Conservation (phyloP, 768 basidiomycete genomes). For the Trametes cinnabarina region DNA sequence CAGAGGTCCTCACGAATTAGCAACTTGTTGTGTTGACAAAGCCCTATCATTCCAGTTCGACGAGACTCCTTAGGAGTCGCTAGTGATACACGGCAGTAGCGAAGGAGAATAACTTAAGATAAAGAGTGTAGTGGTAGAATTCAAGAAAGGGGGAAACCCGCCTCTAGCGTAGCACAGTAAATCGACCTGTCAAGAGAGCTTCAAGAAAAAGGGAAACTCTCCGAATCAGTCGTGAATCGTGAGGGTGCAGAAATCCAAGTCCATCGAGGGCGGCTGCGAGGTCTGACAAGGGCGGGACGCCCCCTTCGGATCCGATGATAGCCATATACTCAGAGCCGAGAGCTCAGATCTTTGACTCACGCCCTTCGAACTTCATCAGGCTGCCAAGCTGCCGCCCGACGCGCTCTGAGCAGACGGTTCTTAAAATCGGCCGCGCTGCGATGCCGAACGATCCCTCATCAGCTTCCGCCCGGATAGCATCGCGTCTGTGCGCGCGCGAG, state of each 20-base stretch:
- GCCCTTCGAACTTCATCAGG: not conserved
- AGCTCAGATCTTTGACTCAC: no score
- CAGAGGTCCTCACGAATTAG: no score
- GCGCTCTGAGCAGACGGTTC: not conserved
- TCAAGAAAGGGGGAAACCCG: not conserved
- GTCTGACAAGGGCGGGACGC: not conserved
- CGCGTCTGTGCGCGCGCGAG: not conserved
- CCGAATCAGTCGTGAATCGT: not conserved
- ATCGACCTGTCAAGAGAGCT: not conserved
- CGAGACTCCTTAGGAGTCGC: no score
- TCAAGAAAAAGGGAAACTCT: no score
- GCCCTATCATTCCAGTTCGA: no score
- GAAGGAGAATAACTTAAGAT: not conserved
- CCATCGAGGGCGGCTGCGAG: not conserved
- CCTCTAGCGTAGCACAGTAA: not conserved
- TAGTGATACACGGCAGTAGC: not conserved
- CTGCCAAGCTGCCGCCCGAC: not conserved
- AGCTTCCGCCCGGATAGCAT: not conserved
- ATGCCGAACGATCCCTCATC: not conserved
- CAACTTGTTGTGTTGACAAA: no score
- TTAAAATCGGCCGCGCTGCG: slow-evolving; percentile 1
- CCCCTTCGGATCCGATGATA: no score
- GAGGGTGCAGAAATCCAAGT: no score
- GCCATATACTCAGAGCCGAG: not conserved
- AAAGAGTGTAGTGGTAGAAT: not conserved